Conservation (phyloP, 441 rosid species). For the Adansonia madagascariensis region DNA sequence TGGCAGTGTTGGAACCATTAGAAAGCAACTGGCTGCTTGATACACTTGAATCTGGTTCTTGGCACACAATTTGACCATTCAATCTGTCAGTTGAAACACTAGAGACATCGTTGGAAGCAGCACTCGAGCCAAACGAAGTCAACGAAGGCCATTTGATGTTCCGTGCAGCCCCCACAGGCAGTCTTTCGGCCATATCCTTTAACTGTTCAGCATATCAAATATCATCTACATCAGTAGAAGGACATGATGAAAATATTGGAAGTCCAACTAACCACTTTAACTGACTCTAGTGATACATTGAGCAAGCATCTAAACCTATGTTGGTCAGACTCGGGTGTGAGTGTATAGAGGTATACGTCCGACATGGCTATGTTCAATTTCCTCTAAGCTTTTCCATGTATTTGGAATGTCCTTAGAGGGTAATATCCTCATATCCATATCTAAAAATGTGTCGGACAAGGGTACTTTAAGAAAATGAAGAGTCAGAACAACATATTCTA, state of each 20-base stretch:
- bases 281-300: background rate
- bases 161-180: constrained; percentile 71
- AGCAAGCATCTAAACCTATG: background rate
- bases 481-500: too few relatives aligned
- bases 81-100: constrained; percentile 49
- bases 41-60: constrained; percentile 56
- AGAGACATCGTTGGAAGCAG: constrained; percentile 54
- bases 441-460: too few relatives aligned
- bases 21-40: constrained; percentile 48
- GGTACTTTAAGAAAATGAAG: too few relatives aligned
- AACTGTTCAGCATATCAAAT: constrained; percentile 45
- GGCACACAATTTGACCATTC: constrained; percentile 46
- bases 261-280: background rate
- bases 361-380: too few relatives aligned
- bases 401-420: too few relatives aligned
- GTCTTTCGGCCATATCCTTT: constrained; percentile 90
- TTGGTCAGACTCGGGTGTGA: too few relatives aligned
- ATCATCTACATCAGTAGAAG: constrained; percentile 22
- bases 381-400: too few relatives aligned
- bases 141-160: constrained; percentile 60
- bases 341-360: too few relatives aligned
- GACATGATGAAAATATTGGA: background rate
- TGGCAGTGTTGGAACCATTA: constrained; percentile 52
- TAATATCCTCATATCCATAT: too few relatives aligned
- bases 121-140: constrained; percentile 57